Percentiles rank a stretch among this genome's conserved stretches.
These are phyloP conservation scores for Asterophora lycoperdoides DNA, from an alignment of 768 basidiomycete species.

Conservation along the genomic window DNA sequence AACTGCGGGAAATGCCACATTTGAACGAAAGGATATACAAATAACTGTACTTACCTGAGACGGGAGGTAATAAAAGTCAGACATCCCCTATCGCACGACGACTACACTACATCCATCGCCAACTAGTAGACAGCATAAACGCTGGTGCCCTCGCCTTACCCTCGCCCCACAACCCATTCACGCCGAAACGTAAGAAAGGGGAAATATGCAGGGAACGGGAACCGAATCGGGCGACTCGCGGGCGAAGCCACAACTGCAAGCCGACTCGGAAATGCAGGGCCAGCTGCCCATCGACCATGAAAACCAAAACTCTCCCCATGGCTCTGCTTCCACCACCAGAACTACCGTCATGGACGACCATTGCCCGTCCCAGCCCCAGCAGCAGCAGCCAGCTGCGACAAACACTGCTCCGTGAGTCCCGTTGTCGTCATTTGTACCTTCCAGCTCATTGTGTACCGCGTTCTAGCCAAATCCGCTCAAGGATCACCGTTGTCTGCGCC, in stretches of 20 bases:
- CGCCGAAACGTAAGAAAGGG: slow-evolving; percentile 1
- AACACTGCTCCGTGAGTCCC: slow-evolving; percentile 19
- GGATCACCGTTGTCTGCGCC: slow-evolving; percentile 78
- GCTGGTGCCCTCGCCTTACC: too few species aligned
- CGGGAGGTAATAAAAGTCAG: slow-evolving; percentile 11
- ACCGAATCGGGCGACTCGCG: slow-evolving; percentile 12
- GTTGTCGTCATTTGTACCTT: not conserved
- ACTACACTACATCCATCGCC: not conserved
- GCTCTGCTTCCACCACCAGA: slow-evolving; percentile 8
- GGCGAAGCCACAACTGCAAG: slow-evolving; percentile 11
- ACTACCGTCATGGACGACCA: slow-evolving; percentile 16
- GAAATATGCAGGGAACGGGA: slow-evolving; percentile 7
- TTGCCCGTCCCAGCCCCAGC: not conserved
- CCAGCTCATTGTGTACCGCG: not conserved
- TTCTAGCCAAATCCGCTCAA: slow-evolving; percentile 63
- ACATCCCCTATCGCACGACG: not conserved
- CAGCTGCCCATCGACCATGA: slow-evolving; percentile 9
- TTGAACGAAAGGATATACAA: slow-evolving; percentile 9
- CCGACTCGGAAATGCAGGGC: slow-evolving; percentile 18
- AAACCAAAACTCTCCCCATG: slow-evolving; percentile 11
- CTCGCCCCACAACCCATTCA: not conserved
- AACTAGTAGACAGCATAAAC: too few species aligned
- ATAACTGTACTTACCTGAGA: too few species aligned
- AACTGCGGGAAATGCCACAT: slow-evolving; percentile 13
- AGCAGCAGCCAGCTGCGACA: slow-evolving; percentile 5